Conservation (phyloP, 2,329 filamentous ascomycete species). For the Talaromyces sp. region DNA sequence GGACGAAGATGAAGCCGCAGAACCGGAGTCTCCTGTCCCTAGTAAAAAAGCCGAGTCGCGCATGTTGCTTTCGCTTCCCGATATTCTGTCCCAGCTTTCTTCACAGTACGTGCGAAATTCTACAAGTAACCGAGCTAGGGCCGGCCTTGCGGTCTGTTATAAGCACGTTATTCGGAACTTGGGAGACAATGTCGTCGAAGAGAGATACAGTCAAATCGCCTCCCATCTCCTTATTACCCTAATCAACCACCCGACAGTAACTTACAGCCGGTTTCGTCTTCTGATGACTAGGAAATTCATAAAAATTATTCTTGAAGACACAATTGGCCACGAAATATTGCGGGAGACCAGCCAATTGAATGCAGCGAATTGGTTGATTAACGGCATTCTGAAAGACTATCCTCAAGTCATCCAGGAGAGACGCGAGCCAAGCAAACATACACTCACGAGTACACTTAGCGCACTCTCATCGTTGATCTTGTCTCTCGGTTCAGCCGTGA, state of each 20-base stretch:
- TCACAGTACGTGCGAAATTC: constrained; percentile 71
- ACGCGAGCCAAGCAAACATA: constrained; percentile 81
- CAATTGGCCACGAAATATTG: constrained; percentile 73
- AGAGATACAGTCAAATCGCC: constrained; percentile 73
- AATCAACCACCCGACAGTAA: constrained; percentile 67
- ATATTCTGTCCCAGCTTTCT: constrained; percentile 74
- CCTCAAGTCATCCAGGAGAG: constrained; percentile 83
- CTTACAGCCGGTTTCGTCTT: constrained; percentile 79
- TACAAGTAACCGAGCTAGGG: constrained; percentile 73
- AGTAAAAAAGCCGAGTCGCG: constrained; percentile 63
- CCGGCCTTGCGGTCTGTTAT: constrained; percentile 83
- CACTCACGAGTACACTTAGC: constrained; percentile 70
- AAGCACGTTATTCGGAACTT: constrained; percentile 71
- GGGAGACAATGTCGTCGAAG: constrained; percentile 76
- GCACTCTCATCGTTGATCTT: constrained; percentile 72
- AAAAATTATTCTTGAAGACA: constrained; percentile 74
- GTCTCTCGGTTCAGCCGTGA: constrained; percentile 75
- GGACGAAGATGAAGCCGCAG: constrained; percentile 70
- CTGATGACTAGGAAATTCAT: constrained; percentile 80
- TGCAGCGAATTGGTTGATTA: constrained; percentile 75
- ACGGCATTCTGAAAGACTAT: constrained; percentile 88
- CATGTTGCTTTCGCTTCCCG: constrained; percentile 66
- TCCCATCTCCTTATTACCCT: constrained; percentile 76
- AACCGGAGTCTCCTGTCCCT: constrained; percentile 67
- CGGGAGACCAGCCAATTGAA: constrained; percentile 84